Conservation (phyloP, 2,329 filamentous ascomycete genomes). For the Penicillium rolfsii region DNA sequence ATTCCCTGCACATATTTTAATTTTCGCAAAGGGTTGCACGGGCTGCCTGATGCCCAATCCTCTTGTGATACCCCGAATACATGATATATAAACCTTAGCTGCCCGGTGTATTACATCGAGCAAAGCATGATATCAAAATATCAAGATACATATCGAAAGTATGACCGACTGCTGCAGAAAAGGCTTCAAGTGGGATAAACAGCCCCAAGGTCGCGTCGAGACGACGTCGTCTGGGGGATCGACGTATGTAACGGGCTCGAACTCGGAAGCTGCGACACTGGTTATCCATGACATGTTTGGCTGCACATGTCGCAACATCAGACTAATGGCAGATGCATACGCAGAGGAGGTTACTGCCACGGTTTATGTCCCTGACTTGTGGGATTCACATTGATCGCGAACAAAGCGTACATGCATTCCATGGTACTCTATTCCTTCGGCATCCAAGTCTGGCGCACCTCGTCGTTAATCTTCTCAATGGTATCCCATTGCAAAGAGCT, state of each 20-base stretch:
- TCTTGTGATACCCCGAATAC: background rate
- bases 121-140: background rate
- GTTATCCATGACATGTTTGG: conserved; percentile 48
- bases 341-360: conserved; percentile 51
- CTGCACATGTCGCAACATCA: conserved; percentile 51
- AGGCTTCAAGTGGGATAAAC: conserved; percentile 49
- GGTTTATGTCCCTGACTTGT: conserved; percentile 49
- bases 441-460: conserved; percentile 24
- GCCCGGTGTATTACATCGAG: background rate
- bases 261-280: conserved; percentile 41
- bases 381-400: background rate
- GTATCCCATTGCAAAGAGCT: conserved; percentile 43
- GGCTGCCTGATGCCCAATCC: background rate
- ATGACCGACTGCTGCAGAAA: conserved; percentile 29
- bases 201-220: conserved; percentile 37
- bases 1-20: background rate
- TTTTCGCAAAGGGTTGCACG: background rate
- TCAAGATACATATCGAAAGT: background rate
- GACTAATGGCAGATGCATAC: conserved; percentile 54
- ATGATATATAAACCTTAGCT: background rate
- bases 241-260: conserved; percentile 45
- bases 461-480: conserved; percentile 34
- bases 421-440: background rate
- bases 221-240: conserved; percentile 39
- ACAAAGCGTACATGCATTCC: background rate